Evolutionary conservation across 2,329 filamentous ascomycete genomes (phyloP).

Genomic region (Eurotiales sp.): DNA sequence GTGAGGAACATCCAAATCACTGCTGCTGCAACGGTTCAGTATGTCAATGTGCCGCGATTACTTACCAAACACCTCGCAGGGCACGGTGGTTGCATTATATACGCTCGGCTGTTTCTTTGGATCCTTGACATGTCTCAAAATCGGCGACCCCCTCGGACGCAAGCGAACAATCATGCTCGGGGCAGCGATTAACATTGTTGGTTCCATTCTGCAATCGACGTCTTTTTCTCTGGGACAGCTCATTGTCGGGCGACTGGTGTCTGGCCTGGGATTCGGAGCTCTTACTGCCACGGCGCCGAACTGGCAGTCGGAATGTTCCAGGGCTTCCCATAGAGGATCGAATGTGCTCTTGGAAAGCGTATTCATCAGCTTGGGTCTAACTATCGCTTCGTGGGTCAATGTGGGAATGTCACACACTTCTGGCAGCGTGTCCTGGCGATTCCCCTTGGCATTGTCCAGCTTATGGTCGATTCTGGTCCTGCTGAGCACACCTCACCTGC

Average conservation of each 20-base stretch:
- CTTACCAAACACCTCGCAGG: constrained; percentile 40
- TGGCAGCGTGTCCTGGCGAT: constrained; percentile 37
- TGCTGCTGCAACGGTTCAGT: too few relatives aligned
- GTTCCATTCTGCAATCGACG: constrained; percentile 34
- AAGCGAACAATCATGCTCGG: constrained; percentile 53
- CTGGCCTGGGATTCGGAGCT: constrained; percentile 55
- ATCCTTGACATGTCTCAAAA: constrained; percentile 33
- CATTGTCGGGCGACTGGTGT: constrained; percentile 50
- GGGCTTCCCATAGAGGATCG: constrained; percentile 50
- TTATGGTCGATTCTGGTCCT: constrained; percentile 42
- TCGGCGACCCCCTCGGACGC: constrained; percentile 34
- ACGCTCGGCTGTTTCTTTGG: constrained; percentile 40
- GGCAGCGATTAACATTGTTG: constrained; percentile 47
- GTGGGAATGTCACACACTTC: constrained; percentile 19
- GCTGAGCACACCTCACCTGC: constrained; percentile 31
- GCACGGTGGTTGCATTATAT: constrained; percentile 43
- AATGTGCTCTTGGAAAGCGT: constrained; percentile 53
- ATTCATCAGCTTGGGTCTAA: constrained; percentile 31
- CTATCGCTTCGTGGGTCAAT: constrained; percentile 22
- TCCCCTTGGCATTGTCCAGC: constrained; percentile 47
- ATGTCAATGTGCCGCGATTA: too few relatives aligned
- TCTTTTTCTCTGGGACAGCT: constrained; percentile 44
- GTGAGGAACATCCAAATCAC: neutral
- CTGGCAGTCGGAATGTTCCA: constrained; percentile 47
- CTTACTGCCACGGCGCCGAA: constrained; percentile 53